Evolutionary conservation across 2,329 filamentous ascomycete species (phyloP), one percentile per base, ranked within the genome.

Genomic region (Arachnopeziza araneosa): DNA sequence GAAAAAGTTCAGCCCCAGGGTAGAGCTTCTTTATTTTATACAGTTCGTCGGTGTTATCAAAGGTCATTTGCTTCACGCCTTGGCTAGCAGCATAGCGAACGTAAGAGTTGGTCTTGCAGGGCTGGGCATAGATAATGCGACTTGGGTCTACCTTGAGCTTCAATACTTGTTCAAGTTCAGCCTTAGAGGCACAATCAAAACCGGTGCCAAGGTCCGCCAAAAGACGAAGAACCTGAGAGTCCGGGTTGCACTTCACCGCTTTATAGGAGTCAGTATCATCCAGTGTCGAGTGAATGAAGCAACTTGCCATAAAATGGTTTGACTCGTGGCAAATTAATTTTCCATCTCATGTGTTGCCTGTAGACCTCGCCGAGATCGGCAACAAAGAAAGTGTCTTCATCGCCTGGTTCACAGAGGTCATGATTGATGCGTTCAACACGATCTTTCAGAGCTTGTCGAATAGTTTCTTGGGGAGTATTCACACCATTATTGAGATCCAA

Each of bases 201-300:
- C 95, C 95, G 66, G 91, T 93, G 71, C 93, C 95, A 66, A 99
- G 83, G 68, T 86, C 87, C 64, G 91, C 86, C 71, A 99, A 87
- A 67, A 99, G 89, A 73, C 88, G 88, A 67, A 99, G 83, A 65
- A 99, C 88, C 77, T 90, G 87, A 54, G 88, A 85, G 77, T 99
- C 93, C 26, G 93, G 93, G 83, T 99, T 99, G 80, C 95, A 99
- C 80, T 99, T 99, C 81, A 99, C 93, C 68, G 93, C 93, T 93
- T 68, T 62, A 36, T 53, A 60, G 9, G 49, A 22, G 60, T 71
- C 62, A 66, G 62, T 36, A 54, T 50, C 53, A 44, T 54, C 24
- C 57, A 54, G 23, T 44, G 48, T 4, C 24, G 21, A 17, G 54
- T 50, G 24, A 53, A 51, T 24, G 52, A 63, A 68, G 52, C 54